A percentile compares a stretch with the other conserved stretches of the same genome.
Conservation (phyloP, 2,329 filamentous ascomycete species). For the Apiospora pterosperma region DNA sequence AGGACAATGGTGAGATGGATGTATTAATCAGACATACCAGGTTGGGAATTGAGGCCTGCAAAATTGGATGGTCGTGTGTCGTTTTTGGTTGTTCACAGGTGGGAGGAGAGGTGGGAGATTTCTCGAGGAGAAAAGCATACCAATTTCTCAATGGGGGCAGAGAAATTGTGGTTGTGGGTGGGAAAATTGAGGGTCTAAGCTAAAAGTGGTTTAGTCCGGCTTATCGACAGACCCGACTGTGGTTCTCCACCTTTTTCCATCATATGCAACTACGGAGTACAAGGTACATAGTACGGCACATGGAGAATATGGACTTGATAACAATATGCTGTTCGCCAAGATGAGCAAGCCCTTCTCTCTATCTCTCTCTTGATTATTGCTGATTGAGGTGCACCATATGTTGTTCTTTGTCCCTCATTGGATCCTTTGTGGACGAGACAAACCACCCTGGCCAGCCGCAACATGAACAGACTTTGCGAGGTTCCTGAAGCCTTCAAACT, state of each 20-base stretch:
- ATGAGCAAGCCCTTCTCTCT: background rate
- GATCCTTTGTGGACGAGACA: background rate
- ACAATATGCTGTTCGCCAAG: background rate
- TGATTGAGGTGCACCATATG: background rate
- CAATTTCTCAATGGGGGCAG: conserved; percentile 18
- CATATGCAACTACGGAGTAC: no score
- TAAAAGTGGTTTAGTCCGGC: background rate
- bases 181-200: conserved; percentile 1
- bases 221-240: background rate
- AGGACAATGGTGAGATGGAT: conserved; percentile 1
- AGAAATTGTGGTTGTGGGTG: conserved; percentile 7
- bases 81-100: conserved; percentile 22
- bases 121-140: conserved; percentile 10
- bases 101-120: conserved; percentile 8
- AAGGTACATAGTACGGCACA: no score
- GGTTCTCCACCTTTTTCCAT: background rate
- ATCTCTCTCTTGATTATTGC: background rate
- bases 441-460: conserved; percentile 4
- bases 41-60: conserved; percentile 31
- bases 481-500: conserved; percentile 18
- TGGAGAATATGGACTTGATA: background rate
- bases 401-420: background rate
- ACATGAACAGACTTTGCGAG: conserved; percentile 17
- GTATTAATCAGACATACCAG: conserved; percentile 24
- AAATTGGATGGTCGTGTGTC: conserved; percentile 32